phyloP scores from a whole-genome alignment of 345 rosid species.

The Combretum micranthum region DNA sequence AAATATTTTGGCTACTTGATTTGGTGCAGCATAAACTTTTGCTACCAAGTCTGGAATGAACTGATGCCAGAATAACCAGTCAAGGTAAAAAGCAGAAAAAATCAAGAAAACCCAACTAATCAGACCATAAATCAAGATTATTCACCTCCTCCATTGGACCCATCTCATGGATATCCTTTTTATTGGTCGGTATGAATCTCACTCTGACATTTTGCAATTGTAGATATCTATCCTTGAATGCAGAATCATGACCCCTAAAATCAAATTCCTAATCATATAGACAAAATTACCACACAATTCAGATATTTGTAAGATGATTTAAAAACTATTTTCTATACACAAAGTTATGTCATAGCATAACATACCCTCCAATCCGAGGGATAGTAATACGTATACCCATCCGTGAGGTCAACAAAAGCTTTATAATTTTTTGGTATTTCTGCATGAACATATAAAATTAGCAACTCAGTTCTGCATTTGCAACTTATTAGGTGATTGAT shows the following conservation, averaged over 20 bases:
- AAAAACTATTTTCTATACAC: background rate
- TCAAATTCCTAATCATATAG: conserved; percentile 51
- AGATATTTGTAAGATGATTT: background rate
- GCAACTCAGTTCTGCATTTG: too few species aligned
- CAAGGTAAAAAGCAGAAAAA: background rate
- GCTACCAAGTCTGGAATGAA: conserved; percentile 51
- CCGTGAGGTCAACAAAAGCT: conserved; percentile 55
- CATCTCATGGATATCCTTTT: conserved; percentile 61
- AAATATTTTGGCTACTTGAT: conserved; percentile 49
- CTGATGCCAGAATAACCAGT: conserved; percentile 19
- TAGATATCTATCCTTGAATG: conserved; percentile 64
- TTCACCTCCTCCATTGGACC: conserved; percentile 82
- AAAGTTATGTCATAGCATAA: background rate
- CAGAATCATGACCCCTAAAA: conserved; percentile 84
- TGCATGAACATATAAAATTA: conserved; percentile 15
- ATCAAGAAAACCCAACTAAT: background rate
- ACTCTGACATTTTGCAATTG: conserved; percentile 79
- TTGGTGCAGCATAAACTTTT: conserved; percentile 63
- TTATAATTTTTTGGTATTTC: conserved; percentile 52
- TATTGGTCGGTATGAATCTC: conserved; percentile 79
- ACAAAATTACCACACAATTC: background rate
- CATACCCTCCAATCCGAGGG: conserved; percentile 94
- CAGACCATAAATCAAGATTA: background rate
- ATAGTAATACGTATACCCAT: conserved; percentile 79
- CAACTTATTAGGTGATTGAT: too few species aligned